Evolutionary conservation across 345 rosid genomes (phyloP).

Genomic region (Sonneratia alba): DNA sequence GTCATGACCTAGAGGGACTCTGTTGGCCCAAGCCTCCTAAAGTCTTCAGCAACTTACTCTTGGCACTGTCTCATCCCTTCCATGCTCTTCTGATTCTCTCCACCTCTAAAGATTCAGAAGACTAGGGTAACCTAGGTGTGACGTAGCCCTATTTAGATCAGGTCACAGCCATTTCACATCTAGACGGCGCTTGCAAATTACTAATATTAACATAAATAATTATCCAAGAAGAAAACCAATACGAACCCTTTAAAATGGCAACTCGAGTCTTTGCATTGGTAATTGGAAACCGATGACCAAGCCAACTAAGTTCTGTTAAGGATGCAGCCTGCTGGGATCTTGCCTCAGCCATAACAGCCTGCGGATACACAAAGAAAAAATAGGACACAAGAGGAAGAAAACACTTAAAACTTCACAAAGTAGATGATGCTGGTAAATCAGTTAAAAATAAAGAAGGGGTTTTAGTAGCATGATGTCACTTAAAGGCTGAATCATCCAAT

Average conservation of each 20-base stretch:
- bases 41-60: too few species aligned
- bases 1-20: too few species aligned
- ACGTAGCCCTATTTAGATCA: too few species aligned
- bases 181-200: too few species aligned
- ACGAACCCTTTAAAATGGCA: conserved; percentile 78
- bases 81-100: too few species aligned
- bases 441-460: background rate
- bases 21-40: too few species aligned
- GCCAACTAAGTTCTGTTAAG: conserved; percentile 90
- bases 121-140: too few species aligned
- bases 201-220: background rate
- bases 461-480: background rate
- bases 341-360: conserved; percentile 98
- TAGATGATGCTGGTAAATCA: background rate
- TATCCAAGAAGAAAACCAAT: background rate
- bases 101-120: too few species aligned
- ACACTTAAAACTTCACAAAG: background rate
- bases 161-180: too few species aligned
- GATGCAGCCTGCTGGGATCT: conserved; percentile 98
- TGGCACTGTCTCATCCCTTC: too few species aligned
- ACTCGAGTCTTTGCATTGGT: conserved; percentile 92
- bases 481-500: background rate
- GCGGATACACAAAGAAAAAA: conserved; percentile 9
- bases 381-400: background rate
- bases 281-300: conserved; percentile 86